These are phyloP conservation scores for Stachybotrys echinatus DNA, from an alignment of 2,329 filamentous ascomycete genomes.

Conservation along the genomic window DNA sequence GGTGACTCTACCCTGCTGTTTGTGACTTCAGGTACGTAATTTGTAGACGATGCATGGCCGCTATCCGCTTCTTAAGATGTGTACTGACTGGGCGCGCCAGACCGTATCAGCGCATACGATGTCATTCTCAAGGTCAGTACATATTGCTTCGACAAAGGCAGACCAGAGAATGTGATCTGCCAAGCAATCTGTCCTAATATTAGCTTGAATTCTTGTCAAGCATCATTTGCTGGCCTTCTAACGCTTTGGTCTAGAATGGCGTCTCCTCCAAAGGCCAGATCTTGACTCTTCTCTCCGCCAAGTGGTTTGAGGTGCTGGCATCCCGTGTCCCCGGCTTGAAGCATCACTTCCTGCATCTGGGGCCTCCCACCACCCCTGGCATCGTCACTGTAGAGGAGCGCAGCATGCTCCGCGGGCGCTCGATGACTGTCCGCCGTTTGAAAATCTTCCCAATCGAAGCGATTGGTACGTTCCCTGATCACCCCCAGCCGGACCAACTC, in stretches of 20 bases:
- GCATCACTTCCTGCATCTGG: not conserved
- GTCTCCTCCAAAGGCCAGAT: not conserved
- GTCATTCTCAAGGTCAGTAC: not conserved
- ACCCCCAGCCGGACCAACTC: too few species aligned
- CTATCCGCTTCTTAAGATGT: too few species aligned
- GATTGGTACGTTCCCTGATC: not conserved
- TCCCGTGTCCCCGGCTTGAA: not conserved
- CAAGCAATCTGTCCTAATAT: too few species aligned
- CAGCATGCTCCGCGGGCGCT: not conserved
- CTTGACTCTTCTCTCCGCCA: not conserved
- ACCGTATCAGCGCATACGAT: not conserved
- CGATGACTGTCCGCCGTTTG: not conserved
- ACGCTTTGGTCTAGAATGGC: not conserved
- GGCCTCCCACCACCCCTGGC: not conserved
- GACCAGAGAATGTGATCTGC: too few species aligned
- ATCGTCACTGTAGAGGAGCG: not conserved
- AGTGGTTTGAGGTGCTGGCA: not conserved
- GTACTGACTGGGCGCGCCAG: too few species aligned
- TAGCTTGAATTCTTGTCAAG: not conserved
- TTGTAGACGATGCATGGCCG: not conserved
- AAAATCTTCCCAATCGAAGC: not conserved
- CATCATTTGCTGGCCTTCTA: not conserved
- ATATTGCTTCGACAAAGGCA: not conserved
- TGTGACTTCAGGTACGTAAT: constrained; percentile 1
- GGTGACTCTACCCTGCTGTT: not conserved